Conservation (phyloP, 169 alveolate species). For the Plasmodium relictum region DNA sequence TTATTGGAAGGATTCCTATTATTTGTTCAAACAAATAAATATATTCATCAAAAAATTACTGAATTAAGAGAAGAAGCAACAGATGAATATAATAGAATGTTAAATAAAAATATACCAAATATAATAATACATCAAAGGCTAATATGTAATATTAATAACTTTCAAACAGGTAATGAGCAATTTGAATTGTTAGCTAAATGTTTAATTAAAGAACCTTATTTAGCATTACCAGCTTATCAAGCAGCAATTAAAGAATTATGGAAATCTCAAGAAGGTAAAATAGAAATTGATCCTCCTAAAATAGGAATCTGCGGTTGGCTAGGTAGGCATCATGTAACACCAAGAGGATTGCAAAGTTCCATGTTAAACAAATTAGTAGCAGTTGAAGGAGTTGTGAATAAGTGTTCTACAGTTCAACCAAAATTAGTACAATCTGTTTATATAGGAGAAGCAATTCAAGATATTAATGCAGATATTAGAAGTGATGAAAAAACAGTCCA, state of each 20-base stretch:
- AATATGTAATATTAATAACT: constrained; percentile 81
- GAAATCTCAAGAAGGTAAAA: constrained; percentile 82
- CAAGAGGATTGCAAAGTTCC: constrained; percentile 96
- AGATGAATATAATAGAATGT: constrained; percentile 67
- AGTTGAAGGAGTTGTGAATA: constrained; percentile 97
- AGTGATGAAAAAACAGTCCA: constrained; percentile 89
- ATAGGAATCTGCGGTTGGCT: constrained; percentile 96
- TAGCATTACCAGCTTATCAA: constrained; percentile 88
- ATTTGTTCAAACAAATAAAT: constrained; percentile 67
- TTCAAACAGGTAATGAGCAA: constrained; percentile 81
- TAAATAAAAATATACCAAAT: constrained; percentile 76
- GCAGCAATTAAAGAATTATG: constrained; percentile 89
- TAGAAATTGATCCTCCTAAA: constrained; percentile 83
- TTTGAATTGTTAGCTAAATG: constrained; percentile 78
- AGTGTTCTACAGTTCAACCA: constrained; percentile 94
- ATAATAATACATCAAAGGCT: constrained; percentile 83
- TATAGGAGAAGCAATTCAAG: constrained; percentile 92
- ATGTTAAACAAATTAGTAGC: constrained; percentile 93
- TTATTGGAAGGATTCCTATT: constrained; percentile 53
- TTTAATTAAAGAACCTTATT: constrained; percentile 85
- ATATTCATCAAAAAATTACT: constrained; percentile 50
- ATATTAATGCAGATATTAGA: constrained; percentile 84
- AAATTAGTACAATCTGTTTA: constrained; percentile 93
- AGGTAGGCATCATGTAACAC: constrained; percentile 97
- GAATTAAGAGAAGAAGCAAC: constrained; percentile 70